Evolutionary conservation across 2,329 filamentous ascomycete genomes (phyloP).

Genomic region (Lachnellula willkommii): DNA sequence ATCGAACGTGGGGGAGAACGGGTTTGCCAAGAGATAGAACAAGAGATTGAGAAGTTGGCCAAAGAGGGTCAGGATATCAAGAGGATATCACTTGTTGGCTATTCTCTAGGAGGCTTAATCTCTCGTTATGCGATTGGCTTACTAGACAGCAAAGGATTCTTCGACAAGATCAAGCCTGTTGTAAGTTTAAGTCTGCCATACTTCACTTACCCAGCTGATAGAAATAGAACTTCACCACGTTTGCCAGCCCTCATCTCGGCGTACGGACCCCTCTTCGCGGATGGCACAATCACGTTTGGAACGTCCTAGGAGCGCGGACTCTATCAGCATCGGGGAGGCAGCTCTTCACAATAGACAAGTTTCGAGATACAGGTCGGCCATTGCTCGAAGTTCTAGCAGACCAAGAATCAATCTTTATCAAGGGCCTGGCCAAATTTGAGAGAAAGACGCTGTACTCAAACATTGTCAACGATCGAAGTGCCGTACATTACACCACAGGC

Average conservation of each 20-base stretch:
- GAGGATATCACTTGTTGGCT: constrained; percentile 82
- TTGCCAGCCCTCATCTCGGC: constrained; percentile 80
- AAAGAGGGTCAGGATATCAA: constrained; percentile 63
- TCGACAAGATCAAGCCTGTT: constrained; percentile 74
- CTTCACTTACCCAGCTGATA: neutral
- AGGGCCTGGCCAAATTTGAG: constrained; percentile 69
- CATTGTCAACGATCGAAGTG: constrained; percentile 77
- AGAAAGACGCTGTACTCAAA: constrained; percentile 78
- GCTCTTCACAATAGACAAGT: constrained; percentile 80
- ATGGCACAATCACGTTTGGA: constrained; percentile 65
- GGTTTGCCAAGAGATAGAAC: constrained; percentile 61
- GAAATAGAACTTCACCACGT: constrained; percentile 79
- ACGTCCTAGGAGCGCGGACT: constrained; percentile 75
- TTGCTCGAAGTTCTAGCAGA: constrained; percentile 79
- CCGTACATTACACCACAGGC: constrained; percentile 75
- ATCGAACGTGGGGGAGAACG: constrained; percentile 64
- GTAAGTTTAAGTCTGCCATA: constrained; percentile 37
- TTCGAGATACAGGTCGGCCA: constrained; percentile 75
- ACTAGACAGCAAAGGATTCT: constrained; percentile 71
- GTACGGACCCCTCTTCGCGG: constrained; percentile 65
- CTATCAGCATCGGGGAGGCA: constrained; percentile 81
- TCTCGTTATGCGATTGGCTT: constrained; percentile 82
- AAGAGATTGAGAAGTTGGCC: constrained; percentile 53
- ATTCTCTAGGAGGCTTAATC: constrained; percentile 83
- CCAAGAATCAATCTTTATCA: constrained; percentile 78